Evolutionary conservation across 352 stramenopile genomes (phyloP).

Genomic region (Peronospora farinosa): DNA sequence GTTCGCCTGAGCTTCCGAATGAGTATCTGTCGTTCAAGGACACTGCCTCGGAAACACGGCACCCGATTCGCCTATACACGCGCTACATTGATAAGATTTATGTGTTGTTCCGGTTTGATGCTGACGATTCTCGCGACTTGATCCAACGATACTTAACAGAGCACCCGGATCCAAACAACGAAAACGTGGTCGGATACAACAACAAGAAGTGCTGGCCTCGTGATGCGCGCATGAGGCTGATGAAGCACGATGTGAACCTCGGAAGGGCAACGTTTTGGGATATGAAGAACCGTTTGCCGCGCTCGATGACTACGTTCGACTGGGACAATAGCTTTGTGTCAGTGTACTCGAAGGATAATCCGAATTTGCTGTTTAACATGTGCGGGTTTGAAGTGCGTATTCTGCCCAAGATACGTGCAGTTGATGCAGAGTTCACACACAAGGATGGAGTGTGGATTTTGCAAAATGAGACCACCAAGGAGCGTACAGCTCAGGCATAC

Average conservation of each 20-base stretch:
- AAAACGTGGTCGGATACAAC: slow-evolving; percentile 99
- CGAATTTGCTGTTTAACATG: slow-evolving; percentile 99
- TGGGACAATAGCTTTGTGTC: slow-evolving; percentile 99
- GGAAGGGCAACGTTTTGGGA: slow-evolving; percentile 99
- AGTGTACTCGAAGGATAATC: slow-evolving; percentile 99
- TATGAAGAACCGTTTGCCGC: slow-evolving; percentile 98
- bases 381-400: slow-evolving; percentile 97
- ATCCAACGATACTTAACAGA: slow-evolving; percentile 99
- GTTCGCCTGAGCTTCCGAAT: slow-evolving; percentile 95
- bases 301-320: slow-evolving; percentile 97
- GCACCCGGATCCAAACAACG: slow-evolving; percentile 99
- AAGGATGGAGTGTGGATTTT: slow-evolving; percentile 99
- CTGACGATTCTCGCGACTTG: slow-evolving; percentile 96
- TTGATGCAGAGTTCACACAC: slow-evolving; percentile 90
- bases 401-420: slow-evolving; percentile 87
- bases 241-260: slow-evolving; percentile 99
- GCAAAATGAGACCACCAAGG: slow-evolving; percentile 99
- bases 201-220: slow-evolving; percentile 99
- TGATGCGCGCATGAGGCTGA: slow-evolving; percentile 98
- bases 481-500: slow-evolving; percentile 98
- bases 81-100: slow-evolving; percentile 99
- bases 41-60: slow-evolving; percentile 93
- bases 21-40: slow-evolving; percentile 98
- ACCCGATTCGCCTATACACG: slow-evolving; percentile 99
- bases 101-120: slow-evolving; percentile 98